Conservation (phyloP, 768 basidiomycete species). For the Pleurotus giganteus region DNA sequence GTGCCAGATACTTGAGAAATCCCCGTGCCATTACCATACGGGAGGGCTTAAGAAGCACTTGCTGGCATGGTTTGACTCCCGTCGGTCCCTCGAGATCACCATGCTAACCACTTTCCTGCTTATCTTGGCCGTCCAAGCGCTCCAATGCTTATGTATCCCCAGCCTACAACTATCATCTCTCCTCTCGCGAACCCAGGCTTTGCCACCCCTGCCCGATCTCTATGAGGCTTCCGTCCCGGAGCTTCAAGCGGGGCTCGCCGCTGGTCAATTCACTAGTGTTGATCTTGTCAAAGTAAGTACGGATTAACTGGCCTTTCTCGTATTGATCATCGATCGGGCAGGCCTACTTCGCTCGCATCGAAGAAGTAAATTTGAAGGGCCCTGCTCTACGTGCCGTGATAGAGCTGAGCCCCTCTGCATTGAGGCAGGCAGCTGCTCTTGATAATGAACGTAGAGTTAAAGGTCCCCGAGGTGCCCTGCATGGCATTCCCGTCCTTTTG, state of each 20-base stretch:
- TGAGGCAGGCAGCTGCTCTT: conserved; percentile 47
- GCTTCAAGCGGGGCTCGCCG: conserved; percentile 49
- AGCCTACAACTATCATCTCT: not conserved
- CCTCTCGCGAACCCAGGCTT: not conserved
- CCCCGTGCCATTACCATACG: not conserved
- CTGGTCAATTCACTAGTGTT: conserved; percentile 51
- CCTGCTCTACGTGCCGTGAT: conserved; percentile 56
- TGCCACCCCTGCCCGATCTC: conserved; percentile 42
- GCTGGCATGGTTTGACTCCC: not conserved
- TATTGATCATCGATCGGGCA: conserved; percentile 18
- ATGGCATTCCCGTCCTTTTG: conserved; percentile 9
- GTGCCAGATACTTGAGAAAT: not conserved
- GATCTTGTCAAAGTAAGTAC: conserved; percentile 55
- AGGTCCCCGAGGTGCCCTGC: conserved; percentile 37
- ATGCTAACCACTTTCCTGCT: not conserved
- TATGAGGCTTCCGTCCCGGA: conserved; percentile 60
- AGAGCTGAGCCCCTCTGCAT: conserved; percentile 54
- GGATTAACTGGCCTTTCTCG: not conserved
- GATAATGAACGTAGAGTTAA: conserved; percentile 41
- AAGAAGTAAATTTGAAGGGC: conserved; percentile 63
- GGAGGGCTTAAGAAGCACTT: not conserved
- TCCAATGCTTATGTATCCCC: conserved; percentile 1
- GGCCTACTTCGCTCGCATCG: conserved; percentile 67
- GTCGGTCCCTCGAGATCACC: not conserved
- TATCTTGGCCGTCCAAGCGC: not conserved